Evolutionary conservation across 495 filamentous ascomycete species (phyloP).

Genomic region (Aspergillus bridgeri): DNA sequence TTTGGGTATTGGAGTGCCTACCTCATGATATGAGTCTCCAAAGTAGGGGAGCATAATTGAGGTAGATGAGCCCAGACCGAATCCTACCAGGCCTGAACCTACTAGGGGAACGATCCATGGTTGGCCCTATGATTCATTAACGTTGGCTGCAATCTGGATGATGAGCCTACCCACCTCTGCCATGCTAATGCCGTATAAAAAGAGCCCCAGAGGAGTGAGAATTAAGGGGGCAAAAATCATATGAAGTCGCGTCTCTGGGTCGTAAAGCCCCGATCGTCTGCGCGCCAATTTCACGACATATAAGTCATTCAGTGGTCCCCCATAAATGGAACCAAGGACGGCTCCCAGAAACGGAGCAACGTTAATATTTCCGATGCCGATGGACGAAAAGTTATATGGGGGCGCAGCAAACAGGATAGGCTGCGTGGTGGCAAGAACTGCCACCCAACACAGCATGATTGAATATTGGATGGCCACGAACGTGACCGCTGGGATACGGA

Average conservation of each 20-base stretch:
- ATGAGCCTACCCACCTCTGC: conserved; percentile 9
- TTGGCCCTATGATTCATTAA: neutral
- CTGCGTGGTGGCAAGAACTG: conserved; percentile 25
- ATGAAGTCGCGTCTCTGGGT: conserved; percentile 29
- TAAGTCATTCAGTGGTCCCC: conserved; percentile 32
- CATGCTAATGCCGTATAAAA: conserved; percentile 28
- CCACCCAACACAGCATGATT: conserved; percentile 25
- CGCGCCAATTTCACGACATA: conserved; percentile 24
- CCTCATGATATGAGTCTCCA: conserved; percentile 26
- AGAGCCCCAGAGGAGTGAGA: conserved; percentile 12
- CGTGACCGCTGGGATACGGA: conserved; percentile 27
- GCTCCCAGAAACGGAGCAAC: conserved; percentile 31
- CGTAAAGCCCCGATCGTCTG: conserved; percentile 27
- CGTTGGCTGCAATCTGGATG: neutral
- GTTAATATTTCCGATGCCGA: conserved; percentile 31
- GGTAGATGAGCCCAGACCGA: conserved; percentile 15
- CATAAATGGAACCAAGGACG: conserved; percentile 23
- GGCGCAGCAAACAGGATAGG: conserved; percentile 22
- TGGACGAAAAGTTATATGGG: conserved; percentile 33
- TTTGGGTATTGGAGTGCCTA: conserved; percentile 4
- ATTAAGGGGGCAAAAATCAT: conserved; percentile 14
- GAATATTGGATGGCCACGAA: conserved; percentile 29
- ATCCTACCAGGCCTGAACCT: conserved; percentile 13
- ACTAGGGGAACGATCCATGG: conserved; percentile 20
- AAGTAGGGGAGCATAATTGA: conserved; percentile 24